Evolutionary conservation across 805 yeast genomes (phyloP).

Genomic region (Candida koratica): DNA sequence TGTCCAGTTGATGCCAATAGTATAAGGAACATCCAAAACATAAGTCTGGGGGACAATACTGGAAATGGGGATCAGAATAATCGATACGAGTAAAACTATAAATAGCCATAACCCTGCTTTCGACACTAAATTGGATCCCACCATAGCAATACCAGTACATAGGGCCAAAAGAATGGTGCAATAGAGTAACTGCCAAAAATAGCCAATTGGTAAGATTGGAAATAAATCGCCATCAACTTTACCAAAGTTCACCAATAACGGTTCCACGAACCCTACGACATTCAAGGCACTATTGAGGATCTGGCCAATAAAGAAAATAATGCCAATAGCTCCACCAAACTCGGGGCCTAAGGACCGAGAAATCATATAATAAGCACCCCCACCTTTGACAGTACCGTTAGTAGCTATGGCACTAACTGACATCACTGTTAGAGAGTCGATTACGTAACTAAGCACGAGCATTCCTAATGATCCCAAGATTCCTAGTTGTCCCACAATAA

Average conservation of each 20-base stretch:
- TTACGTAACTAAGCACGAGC: slow-evolving; percentile 67
- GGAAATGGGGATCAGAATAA: slow-evolving; percentile 79
- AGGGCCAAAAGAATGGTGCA: slow-evolving; percentile 63
- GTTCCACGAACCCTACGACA: slow-evolving; percentile 94
- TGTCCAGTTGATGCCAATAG: slow-evolving; percentile 68
- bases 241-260: slow-evolving; percentile 78
- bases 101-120: slow-evolving; percentile 77
- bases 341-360: slow-evolving; percentile 95
- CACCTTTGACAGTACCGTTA: slow-evolving; percentile 95
- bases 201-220: slow-evolving; percentile 62
- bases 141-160: slow-evolving; percentile 72
- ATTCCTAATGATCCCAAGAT: slow-evolving; percentile 69
- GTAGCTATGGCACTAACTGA: slow-evolving; percentile 95
- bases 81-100: slow-evolving; percentile 61
- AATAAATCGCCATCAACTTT: slow-evolving; percentile 50
- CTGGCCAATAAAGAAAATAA: slow-evolving; percentile 92
- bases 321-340: slow-evolving; percentile 96
- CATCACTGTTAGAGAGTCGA: slow-evolving; percentile 79
- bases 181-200: slow-evolving; percentile 65
- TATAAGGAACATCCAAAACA: slow-evolving; percentile 50
- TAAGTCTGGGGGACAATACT: slow-evolving; percentile 57
- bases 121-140: slow-evolving; percentile 79
- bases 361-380: slow-evolving; percentile 98
- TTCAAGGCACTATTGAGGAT: slow-evolving; percentile 87
- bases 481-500: slow-evolving; percentile 93